Evolutionary conservation across 306 rosid genomes (phyloP).

Genomic region (Lathyrus sativus): DNA sequence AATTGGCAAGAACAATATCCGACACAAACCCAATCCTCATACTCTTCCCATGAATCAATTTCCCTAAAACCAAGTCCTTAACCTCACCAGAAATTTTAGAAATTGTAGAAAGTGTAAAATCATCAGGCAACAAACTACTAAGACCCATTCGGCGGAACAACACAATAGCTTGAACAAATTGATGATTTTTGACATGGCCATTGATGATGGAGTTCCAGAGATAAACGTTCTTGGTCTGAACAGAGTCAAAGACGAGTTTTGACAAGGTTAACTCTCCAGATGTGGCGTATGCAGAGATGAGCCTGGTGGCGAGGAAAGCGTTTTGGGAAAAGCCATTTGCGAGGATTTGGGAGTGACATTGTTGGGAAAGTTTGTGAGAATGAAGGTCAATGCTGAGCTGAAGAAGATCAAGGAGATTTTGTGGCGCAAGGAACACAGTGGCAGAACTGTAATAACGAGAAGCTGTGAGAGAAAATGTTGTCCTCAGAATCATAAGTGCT

Average conservation of each 20-base stretch:
- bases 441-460: constrained; percentile 52
- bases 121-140: constrained; percentile 52
- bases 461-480: constrained; percentile 36
- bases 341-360: constrained; percentile 67
- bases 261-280: constrained; percentile 43
- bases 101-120: constrained; percentile 64
- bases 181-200: constrained; percentile 53
- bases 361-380: constrained; percentile 49
- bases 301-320: constrained; percentile 63
- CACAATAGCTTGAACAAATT: constrained; percentile 44
- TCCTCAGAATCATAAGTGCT: constrained; percentile 40
- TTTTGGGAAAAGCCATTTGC: constrained; percentile 58
- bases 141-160: constrained; percentile 58
- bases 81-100: constrained; percentile 63
- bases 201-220: constrained; percentile 71
- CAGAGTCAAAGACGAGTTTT: constrained; percentile 52
- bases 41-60: constrained; percentile 69
- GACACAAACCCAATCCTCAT: constrained; percentile 51
- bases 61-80: constrained; percentile 52
- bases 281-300: constrained; percentile 68
- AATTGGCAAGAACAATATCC: constrained; percentile 66
- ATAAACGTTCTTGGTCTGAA: constrained; percentile 45
- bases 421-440: constrained; percentile 38
- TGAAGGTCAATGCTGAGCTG: constrained; percentile 52
- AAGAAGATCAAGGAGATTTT: constrained; percentile 44